Conservation (phyloP, 1,139 yeast species). For the Candida sojae region DNA sequence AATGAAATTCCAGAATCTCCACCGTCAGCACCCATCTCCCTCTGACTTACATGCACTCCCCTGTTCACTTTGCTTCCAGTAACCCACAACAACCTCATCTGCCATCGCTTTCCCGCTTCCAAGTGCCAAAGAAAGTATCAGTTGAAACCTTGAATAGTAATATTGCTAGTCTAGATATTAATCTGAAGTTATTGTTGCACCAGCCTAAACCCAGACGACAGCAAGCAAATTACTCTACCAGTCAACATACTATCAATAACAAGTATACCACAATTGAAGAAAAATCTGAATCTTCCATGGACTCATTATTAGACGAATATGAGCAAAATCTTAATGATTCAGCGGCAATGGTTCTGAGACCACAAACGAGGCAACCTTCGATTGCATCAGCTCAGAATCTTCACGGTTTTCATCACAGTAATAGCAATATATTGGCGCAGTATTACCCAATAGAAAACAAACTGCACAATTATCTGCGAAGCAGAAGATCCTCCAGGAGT, state of each 20-base stretch:
- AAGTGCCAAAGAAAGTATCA: constrained; percentile 22
- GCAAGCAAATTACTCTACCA: constrained; percentile 14
- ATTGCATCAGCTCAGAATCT: constrained; percentile 25
- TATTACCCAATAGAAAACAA: constrained; percentile 40
- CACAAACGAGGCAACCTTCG: constrained; percentile 31
- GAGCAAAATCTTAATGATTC: constrained; percentile 42
- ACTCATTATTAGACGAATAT: constrained; percentile 54
- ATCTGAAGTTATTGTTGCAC: constrained; percentile 10
- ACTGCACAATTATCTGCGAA: constrained; percentile 23
- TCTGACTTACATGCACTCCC: constrained; percentile 13
- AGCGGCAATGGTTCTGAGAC: constrained; percentile 21
- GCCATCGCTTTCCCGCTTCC: constrained; percentile 4
- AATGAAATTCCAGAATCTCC: constrained; percentile 46
- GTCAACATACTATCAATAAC: constrained; percentile 12
- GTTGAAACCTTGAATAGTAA: constrained; percentile 28
- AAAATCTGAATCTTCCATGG: constrained; percentile 47
- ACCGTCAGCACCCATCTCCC: constrained; percentile 50
- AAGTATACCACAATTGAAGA: constrained; percentile 10
- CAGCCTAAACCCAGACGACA: constrained; percentile 23
- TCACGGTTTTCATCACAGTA: constrained; percentile 11
- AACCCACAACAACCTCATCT: constrained; percentile 1
- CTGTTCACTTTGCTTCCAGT: constrained; percentile 9
- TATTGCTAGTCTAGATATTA: constrained; percentile 33
- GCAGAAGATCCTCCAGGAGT: constrained; percentile 43
- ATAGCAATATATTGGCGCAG: constrained; percentile 15